Evolutionary conservation across 1,284 basidiomycete species (phyloP), one percentile per base, ranked within the genome.

Genomic region (Dichomitus squalens): DNA sequence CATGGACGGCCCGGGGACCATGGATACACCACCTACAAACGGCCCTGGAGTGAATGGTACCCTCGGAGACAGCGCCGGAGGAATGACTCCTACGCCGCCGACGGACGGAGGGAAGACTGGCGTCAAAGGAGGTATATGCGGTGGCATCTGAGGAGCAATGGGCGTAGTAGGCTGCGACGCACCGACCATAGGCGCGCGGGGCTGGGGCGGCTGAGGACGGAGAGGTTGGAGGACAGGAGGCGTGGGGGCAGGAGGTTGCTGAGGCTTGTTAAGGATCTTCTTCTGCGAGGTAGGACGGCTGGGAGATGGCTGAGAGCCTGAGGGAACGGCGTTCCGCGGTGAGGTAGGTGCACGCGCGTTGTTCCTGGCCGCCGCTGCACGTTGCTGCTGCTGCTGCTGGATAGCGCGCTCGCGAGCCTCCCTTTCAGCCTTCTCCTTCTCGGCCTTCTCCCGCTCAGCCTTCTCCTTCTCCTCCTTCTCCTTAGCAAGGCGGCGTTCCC

Each of bases 401-500:
- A 76, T 79, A 57, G 75, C 70, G 41, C 72, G 72, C 49, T 73
- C 73, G 31, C 66, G 66, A 12, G 69, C 70, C 70, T 79, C 77
- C 57, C 74, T 72, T 60, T 84, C 82, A 62, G 68, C 79, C 72
- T 59, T 78, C 64, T 73, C 80, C 68, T 78, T 83, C 65, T 83
- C 77, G 43, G 74, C 79, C 66, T 81, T 81, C 73, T 89, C 90
- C 69, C 79, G 86, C 52, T 81, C 81, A 58, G 82, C 72, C 66
- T 74, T 76, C 68, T 87, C 86, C 40, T 77, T 79, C 62, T 89
- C 88, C 48, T 79, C 79, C 52, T 80, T 81, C 64, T 85, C 86
- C 70, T 67, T 67, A 4, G 63, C 68, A 46, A 67, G 58, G 63
- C 75, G 76, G 61, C 75, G 76, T 66, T 87, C 86, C 14, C 79